Evolutionary conservation across 1,284 basidiomycete species (phyloP).

Genomic region (Inonotus obliquus): DNA sequence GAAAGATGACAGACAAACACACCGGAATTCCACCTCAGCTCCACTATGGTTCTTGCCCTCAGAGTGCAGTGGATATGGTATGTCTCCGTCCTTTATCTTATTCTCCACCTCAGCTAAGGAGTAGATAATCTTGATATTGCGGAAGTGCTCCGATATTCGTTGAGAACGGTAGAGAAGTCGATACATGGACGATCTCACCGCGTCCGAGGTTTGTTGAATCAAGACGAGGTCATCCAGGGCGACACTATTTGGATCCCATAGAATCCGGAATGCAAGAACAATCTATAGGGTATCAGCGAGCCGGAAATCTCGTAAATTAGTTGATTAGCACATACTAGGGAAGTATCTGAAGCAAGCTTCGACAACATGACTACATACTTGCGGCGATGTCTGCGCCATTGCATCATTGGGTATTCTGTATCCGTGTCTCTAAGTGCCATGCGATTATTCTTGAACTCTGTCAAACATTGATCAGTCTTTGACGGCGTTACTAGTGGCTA

Average conservation of each 20-base stretch:
- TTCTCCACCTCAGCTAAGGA: constrained; percentile 12
- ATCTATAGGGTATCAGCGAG: constrained; percentile 1
- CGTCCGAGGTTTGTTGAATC: constrained; percentile 16
- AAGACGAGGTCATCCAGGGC: constrained; percentile 18
- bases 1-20: constrained; percentile 2
- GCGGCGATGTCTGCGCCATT: too few species aligned
- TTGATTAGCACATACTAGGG: background rate
- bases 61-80: constrained; percentile 11
- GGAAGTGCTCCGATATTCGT: constrained; percentile 8
- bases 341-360: background rate
- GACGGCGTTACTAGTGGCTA: too few species aligned
- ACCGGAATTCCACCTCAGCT: constrained; percentile 33
- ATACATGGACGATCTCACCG: constrained; percentile 13
- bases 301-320: background rate
- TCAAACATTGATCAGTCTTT: too few species aligned
- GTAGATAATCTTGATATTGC: constrained; percentile 16
- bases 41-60: background rate
- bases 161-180: constrained; percentile 1
- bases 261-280: constrained; percentile 6
- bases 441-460: too few species aligned
- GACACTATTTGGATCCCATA: constrained; percentile 10
- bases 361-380: too few species aligned
- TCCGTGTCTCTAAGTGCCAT: too few species aligned
- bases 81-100: constrained; percentile 17
- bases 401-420: too few species aligned